These are phyloP conservation scores for Thermothielavioides terrestris DNA, from an alignment of 495 filamentous ascomycete genomes.

Conservation along the genomic window DNA sequence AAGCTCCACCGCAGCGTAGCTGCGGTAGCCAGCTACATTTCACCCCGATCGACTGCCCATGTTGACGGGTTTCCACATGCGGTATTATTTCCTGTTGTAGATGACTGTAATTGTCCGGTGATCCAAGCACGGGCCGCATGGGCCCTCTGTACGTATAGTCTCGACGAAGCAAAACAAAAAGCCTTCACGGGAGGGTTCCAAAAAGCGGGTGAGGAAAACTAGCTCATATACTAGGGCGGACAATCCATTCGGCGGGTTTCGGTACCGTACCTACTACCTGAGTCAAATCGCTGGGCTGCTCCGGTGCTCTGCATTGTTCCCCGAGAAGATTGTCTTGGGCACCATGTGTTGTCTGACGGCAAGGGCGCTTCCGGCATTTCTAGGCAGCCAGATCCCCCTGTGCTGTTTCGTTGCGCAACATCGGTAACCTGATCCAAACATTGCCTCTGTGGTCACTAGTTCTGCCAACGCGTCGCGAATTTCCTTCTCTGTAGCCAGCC, in stretches of 20 bases:
- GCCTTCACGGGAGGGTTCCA: slow-evolving; percentile 16
- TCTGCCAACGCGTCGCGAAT: no score
- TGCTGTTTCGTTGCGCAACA: no score
- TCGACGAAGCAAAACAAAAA: slow-evolving; percentile 16
- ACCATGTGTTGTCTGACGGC: no score
- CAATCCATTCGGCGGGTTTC: slow-evolving; percentile 5
- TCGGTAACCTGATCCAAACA: no score
- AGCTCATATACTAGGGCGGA: slow-evolving; percentile 16
- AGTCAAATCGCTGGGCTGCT: no score
- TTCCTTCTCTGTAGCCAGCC: no score
- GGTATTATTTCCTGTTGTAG: slow-evolving; percentile 16
- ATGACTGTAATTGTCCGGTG: slow-evolving; percentile 14
- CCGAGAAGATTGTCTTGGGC: no score
- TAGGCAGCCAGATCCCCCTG: no score
- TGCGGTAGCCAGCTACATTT: not conserved
- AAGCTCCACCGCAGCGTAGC: not conserved
- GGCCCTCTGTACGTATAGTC: slow-evolving; percentile 29
- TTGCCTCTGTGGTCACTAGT: no score
- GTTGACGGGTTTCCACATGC: not conserved
- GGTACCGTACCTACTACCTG: no score
- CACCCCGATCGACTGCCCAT: not conserved
- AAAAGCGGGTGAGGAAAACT: slow-evolving; percentile 14
- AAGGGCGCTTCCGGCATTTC: no score
- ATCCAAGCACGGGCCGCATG: slow-evolving; percentile 10
- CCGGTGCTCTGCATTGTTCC: no score